A percentile compares a stretch with the other conserved stretches of the same genome.
Conservation (phyloP, 2,329 filamentous ascomycete genomes). For the Thielaviopsis populi region DNA sequence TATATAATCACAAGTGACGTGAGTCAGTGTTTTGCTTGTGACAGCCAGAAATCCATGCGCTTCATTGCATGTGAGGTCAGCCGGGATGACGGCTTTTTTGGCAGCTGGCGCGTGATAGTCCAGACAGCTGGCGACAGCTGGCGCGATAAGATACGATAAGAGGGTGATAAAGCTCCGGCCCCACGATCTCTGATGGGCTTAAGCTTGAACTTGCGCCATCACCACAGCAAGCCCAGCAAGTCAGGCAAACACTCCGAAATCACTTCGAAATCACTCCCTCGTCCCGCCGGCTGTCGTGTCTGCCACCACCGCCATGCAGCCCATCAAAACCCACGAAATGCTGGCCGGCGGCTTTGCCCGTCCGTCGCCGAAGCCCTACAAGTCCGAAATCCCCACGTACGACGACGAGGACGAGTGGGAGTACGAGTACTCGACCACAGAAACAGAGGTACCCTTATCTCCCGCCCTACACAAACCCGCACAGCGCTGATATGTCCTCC, state of each 20-base stretch:
- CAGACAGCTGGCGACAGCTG: background rate
- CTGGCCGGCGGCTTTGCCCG: constrained; percentile 10
- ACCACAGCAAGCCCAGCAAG: too few species aligned
- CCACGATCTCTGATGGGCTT: background rate
- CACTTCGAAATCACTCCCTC: too few species aligned
- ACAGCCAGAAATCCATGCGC: background rate
- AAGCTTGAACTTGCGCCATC: background rate
- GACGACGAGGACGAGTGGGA: constrained; percentile 48
- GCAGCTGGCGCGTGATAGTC: background rate
- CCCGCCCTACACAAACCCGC: background rate
- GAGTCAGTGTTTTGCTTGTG: constrained; percentile 1
- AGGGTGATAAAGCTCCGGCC: background rate
- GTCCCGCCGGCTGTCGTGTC: background rate
- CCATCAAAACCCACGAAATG: constrained; percentile 14
- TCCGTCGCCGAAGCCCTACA: constrained; percentile 8
- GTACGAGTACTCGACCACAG: constrained; percentile 49
- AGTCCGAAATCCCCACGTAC: constrained; percentile 9
- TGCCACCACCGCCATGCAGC: background rate
- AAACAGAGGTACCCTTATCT: constrained; percentile 37
- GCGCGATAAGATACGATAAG: background rate
- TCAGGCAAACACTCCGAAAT: too few species aligned
- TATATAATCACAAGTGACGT: background rate
- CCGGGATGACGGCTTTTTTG: background rate
- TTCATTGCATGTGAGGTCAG: background rate
- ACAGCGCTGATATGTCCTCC: background rate